Evolutionary conservation across 306 rosid genomes (phyloP), one percentile per base, ranked within the genome.

Genomic region (Acacia crassicarpa): DNA sequence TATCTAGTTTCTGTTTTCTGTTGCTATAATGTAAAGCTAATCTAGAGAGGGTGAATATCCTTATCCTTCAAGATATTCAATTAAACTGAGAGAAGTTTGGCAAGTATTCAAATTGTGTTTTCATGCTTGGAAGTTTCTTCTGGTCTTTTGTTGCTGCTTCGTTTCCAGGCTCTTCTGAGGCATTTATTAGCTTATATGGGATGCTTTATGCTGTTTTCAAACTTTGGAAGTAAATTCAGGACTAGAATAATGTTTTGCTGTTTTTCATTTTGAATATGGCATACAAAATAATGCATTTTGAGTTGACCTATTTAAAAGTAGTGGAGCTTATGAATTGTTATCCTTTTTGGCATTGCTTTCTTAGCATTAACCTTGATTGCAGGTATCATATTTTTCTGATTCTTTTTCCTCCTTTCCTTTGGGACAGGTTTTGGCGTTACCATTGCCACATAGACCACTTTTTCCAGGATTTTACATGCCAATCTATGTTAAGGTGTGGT

Each of bases 381-480:
- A 66, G 63, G 51, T 70, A 38, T 67, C 13, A 10, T 17, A 17
- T 61, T 69, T 48, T 86, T 83, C 56, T 80, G 35, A 69, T 67
- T 44, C 78, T 67, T 61, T 46, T 8, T 67, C 53, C 20, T 48
- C 27, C 14, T 67, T 74, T 82, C 40, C 22, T 73, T 77, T 86
- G 58, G 45, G 77, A 33, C 94, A 96, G 99, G 99, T 96, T 85
- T 90, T 96, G 89, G 99, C 98, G 14, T 87, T 96, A 79, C 99
- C 99, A 5, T 90, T 96, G 93, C 94, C 89, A 16, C 99, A 96
- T 48, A 90, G 98, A 84, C 99, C 99, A 32, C 93, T 96, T 53
- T 96, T 96, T 83, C 99, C 99, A 2, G 99, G 99, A 76, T 96
- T 96, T 87, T 96, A 96, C 90, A 96, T 96, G 99, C 99, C 99